Conservation (phyloP, 1,284 basidiomycete species). For the Thecaphora thlaspeos region DNA sequence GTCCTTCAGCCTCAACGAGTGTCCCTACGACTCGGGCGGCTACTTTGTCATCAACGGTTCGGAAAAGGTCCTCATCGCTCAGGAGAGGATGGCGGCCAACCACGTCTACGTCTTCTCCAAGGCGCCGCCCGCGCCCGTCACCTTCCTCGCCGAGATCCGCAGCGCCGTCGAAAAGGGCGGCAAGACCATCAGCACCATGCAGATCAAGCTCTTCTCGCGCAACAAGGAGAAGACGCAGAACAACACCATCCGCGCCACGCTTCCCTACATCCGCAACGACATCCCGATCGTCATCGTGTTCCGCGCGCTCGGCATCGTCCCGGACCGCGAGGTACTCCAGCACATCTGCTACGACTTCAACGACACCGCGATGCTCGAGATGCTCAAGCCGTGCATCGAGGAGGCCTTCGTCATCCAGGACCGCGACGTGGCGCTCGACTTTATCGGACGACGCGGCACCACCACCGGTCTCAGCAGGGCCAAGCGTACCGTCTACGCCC, state of each 20-base stretch:
- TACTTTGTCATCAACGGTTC: slow-evolving; percentile 99
- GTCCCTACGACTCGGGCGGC: slow-evolving; percentile 95
- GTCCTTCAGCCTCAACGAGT: slow-evolving; percentile 91
- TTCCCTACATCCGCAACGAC: slow-evolving; percentile 96
- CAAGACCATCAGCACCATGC: slow-evolving; percentile 89
- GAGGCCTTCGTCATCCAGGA: slow-evolving; percentile 82
- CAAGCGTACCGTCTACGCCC: slow-evolving; percentile 89
- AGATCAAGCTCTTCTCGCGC: slow-evolving; percentile 90
- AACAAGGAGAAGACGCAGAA: slow-evolving; percentile 96
- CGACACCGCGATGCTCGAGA: slow-evolving; percentile 80
- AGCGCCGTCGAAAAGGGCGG: slow-evolving; percentile 84
- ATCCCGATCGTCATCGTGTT: slow-evolving; percentile 94
- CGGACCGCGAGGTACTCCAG: slow-evolving; percentile 95
- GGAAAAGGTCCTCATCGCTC: slow-evolving; percentile 98
- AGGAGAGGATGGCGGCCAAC: slow-evolving; percentile 99
- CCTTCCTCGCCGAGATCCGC: slow-evolving; percentile 95
- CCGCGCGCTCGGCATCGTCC: slow-evolving; percentile 83
- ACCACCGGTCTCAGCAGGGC: slow-evolving; percentile 87
- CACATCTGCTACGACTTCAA: slow-evolving; percentile 91
- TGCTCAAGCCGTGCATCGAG: slow-evolving; percentile 89
- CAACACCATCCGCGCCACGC: slow-evolving; percentile 85
- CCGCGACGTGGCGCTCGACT: slow-evolving; percentile 89
- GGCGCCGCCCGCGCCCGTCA: slow-evolving; percentile 92
- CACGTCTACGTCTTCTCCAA: slow-evolving; percentile 99
- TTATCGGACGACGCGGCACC: slow-evolving; percentile 89